Evolutionary conservation across 176 grass and related monocot genomes (phyloP).

Genomic region (Calamus simplicifolius): DNA sequence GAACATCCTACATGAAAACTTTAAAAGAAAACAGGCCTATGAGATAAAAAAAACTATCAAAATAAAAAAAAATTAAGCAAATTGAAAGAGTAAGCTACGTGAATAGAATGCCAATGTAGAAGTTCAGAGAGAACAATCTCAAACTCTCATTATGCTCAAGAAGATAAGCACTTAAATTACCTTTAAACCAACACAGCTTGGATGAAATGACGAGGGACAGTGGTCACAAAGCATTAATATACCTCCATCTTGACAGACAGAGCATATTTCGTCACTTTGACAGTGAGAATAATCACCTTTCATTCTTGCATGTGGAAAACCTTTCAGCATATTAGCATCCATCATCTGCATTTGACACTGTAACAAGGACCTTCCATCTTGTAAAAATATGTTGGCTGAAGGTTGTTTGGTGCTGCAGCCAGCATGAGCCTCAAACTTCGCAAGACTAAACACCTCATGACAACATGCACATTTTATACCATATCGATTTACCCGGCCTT

Average conservation of each 20-base stretch:
- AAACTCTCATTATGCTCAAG: not conserved
- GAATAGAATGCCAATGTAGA: no score
- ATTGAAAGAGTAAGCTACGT: no score
- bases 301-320: constrained; percentile 20
- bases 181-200: constrained; percentile 55
- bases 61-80: no score
- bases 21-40: no score
- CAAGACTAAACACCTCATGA: constrained; percentile 34
- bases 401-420: constrained; percentile 31
- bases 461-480: constrained; percentile 76
- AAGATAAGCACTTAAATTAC: constrained; percentile 16
- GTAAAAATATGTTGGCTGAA: constrained; percentile 47
- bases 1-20: no score
- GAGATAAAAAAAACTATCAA: no score
- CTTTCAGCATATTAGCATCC: constrained; percentile 31
- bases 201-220: constrained; percentile 68
- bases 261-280: constrained; percentile 67
- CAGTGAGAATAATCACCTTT: constrained; percentile 32
- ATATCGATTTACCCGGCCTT: constrained; percentile 38
- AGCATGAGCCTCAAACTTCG: constrained; percentile 56
- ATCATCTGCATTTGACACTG: constrained; percentile 57
- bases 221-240: constrained; percentile 52
- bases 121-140: no score
- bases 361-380: constrained; percentile 60
- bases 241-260: constrained; percentile 55